A percentile compares a stretch with the other conserved stretches of the same genome.
phyloP scores from a whole-genome alignment of 2,329 filamentous ascomycete species.

The Diaporthe sp. region DNA sequence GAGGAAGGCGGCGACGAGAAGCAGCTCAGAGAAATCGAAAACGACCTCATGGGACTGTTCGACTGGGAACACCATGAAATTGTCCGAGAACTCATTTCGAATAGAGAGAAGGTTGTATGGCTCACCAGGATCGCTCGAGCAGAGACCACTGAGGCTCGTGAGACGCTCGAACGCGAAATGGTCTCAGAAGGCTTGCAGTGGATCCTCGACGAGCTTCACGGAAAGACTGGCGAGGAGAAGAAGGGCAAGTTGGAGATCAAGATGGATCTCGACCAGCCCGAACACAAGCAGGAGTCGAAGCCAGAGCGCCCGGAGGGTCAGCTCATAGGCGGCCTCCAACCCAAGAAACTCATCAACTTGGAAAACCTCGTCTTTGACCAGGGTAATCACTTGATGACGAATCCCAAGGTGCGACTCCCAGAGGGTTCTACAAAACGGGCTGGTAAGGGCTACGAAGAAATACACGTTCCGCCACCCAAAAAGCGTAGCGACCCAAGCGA shows the following conservation, averaged over 20 bases:
- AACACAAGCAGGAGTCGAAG: conserved; percentile 63
- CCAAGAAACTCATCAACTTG: conserved; percentile 89
- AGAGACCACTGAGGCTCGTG: conserved; percentile 82
- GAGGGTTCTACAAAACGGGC: conserved; percentile 95
- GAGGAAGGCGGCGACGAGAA: conserved; percentile 83
- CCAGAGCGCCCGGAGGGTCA: conserved; percentile 74
- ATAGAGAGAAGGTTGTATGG: conserved; percentile 96
- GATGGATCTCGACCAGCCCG: conserved; percentile 89
- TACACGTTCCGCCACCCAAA: conserved; percentile 95
- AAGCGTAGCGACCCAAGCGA: conserved; percentile 86
- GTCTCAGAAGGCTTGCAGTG: conserved; percentile 86
- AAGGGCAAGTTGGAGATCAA: conserved; percentile 87
- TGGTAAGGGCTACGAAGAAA: conserved; percentile 99
- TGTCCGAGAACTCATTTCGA: conserved; percentile 90
- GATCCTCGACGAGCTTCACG: conserved; percentile 90
- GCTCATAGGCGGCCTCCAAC: conserved; percentile 86
- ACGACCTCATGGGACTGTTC: conserved; percentile 98
- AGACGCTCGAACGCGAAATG: conserved; percentile 90
- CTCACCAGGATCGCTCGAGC: conserved; percentile 88
- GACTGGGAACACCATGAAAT: conserved; percentile 97
- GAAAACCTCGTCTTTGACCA: conserved; percentile 98
- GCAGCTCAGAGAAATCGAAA: conserved; percentile 92
- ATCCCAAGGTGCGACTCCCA: conserved; percentile 92
- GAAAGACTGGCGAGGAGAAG: conserved; percentile 74
- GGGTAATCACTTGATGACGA: conserved; percentile 99